Conservation (phyloP, 2,329 filamentous ascomycete genomes). For the Epichloe scottii region DNA sequence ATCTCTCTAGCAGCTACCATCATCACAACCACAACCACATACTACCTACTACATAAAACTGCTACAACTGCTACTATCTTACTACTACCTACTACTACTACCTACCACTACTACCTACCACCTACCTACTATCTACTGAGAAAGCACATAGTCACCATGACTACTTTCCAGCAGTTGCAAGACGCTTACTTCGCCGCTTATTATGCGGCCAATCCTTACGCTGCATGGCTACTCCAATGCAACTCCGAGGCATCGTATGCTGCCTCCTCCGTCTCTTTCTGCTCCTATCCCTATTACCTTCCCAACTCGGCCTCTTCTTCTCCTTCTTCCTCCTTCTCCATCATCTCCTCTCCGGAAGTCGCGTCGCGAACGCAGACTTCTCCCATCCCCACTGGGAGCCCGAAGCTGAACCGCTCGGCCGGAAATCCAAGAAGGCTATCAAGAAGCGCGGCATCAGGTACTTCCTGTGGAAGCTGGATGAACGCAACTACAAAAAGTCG, state of each 20-base stretch:
- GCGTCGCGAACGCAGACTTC: not conserved
- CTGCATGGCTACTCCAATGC: not conserved
- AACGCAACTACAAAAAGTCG: not conserved
- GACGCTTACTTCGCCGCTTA: not conserved
- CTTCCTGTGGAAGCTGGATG: not conserved
- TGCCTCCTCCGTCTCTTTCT: too few species aligned
- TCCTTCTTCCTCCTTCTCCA: not conserved
- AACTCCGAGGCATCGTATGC: too few species aligned
- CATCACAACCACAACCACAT: too few species aligned
- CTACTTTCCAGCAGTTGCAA: not conserved
- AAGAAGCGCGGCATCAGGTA: not conserved
- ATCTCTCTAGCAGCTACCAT: too few species aligned
- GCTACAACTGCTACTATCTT: too few species aligned
- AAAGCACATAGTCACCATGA: not conserved
- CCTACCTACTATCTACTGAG: not conserved
- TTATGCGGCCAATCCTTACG: not conserved
- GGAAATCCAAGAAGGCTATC: not conserved
- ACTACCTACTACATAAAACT: too few species aligned
- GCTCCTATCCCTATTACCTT: not conserved
- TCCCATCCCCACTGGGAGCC: not conserved
- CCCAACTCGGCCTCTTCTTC: not conserved
- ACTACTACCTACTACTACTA: not conserved
- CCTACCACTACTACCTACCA: not conserved
- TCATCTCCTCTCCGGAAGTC: not conserved
- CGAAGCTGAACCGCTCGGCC: fast-evolving